Evolutionary conservation across 208 protist species (phyloP).

Genomic region (Crithidia mellificae): DNA sequence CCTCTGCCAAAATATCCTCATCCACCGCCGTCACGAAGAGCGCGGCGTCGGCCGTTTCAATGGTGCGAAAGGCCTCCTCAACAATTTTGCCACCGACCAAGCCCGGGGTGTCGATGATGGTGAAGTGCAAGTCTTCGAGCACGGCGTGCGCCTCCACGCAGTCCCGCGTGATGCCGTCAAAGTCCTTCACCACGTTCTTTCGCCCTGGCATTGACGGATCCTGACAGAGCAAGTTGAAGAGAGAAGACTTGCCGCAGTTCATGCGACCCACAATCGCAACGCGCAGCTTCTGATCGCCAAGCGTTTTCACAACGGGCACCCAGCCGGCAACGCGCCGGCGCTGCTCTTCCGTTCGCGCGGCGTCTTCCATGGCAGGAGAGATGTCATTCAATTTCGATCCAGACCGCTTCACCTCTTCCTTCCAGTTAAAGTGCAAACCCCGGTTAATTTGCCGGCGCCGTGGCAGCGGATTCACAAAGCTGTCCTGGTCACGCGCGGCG

Average conservation of each 20-base stretch:
- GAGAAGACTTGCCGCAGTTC: conserved; percentile 89
- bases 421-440: conserved; percentile 67
- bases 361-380: conserved; percentile 64
- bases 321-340: conserved; percentile 76
- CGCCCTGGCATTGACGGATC: conserved; percentile 59
- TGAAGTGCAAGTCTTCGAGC: conserved; percentile 83
- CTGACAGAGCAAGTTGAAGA: conserved; percentile 88
- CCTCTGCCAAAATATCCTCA: conserved; percentile 59
- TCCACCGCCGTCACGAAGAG: conserved; percentile 83
- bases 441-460: conserved; percentile 52
- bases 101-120: conserved; percentile 89
- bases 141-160: conserved; percentile 74
- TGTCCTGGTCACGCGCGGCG: too few species aligned
- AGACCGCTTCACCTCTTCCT: conserved; percentile 52
- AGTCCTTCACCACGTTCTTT: conserved; percentile 81
- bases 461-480: conserved; percentile 36
- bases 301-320: conserved; percentile 77
- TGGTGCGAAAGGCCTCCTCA: conserved; percentile 83
- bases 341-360: conserved; percentile 62
- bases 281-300: conserved; percentile 82
- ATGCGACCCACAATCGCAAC: conserved; percentile 88
- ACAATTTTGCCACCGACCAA: conserved; percentile 75
- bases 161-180: conserved; percentile 89
- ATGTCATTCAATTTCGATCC: conserved; percentile 77
- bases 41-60: conserved; percentile 82